Evolutionary conservation across 1,139 yeast species (phyloP).

Genomic region (Diutina rugosa): DNA sequence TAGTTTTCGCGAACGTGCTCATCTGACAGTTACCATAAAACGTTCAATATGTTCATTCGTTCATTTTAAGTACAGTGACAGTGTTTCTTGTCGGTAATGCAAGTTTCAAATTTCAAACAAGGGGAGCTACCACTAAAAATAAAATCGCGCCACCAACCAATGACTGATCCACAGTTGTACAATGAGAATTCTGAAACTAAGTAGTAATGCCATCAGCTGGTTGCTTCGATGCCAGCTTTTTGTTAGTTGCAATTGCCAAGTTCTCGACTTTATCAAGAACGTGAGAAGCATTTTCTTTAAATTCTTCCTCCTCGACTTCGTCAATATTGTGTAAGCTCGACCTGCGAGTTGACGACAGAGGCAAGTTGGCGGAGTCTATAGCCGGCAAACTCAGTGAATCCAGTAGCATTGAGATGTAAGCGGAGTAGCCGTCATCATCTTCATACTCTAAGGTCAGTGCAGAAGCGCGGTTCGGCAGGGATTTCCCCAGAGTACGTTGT

Average conservation of each 20-base stretch:
- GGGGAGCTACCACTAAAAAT: neutral
- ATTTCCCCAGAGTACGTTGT: neutral
- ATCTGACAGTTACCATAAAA: no score
- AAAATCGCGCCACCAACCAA: neutral
- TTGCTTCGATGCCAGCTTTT: neutral
- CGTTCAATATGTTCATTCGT: neutral
- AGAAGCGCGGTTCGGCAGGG: neutral
- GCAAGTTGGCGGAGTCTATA: neutral
- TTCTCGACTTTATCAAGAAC: neutral
- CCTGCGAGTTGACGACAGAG: conserved; percentile 1
- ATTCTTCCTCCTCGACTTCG: neutral
- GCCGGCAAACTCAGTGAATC: neutral
- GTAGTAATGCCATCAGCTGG: neutral
- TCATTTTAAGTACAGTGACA: neutral
- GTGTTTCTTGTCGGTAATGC: neutral
- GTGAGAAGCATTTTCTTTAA: neutral
- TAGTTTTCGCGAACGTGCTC: neutral
- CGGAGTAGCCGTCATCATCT: conserved; percentile 1
- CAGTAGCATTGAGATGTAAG: neutral
- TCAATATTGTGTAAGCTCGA: conserved; percentile 1
- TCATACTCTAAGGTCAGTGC: neutral
- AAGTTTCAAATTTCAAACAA: neutral
- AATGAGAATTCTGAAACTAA: neutral
- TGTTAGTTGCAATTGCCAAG: neutral
- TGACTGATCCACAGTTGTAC: neutral